These are phyloP conservation scores for Didymella glomerata DNA, from an alignment of 2,329 filamentous ascomycete genomes.

Conservation along the genomic window DNA sequence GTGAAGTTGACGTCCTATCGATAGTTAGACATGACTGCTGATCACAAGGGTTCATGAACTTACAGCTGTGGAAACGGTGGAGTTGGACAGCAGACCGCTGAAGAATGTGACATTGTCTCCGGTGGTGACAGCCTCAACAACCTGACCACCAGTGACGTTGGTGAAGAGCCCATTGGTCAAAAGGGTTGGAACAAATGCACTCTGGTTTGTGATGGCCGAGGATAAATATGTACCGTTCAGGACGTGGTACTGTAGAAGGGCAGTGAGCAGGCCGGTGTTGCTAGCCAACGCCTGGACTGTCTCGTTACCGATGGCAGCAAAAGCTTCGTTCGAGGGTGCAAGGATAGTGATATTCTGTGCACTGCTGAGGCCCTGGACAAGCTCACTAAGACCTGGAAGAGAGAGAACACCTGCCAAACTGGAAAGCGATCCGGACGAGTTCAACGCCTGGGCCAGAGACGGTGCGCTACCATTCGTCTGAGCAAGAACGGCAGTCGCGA, in stretches of 20 bases:
- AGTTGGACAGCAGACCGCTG: conserved; percentile 61
- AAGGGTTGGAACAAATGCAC: conserved; percentile 58
- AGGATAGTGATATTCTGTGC: conserved; percentile 65
- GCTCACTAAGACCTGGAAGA: conserved; percentile 39
- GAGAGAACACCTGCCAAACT: conserved; percentile 49
- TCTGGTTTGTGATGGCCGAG: conserved; percentile 49
- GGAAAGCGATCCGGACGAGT: conserved; percentile 37
- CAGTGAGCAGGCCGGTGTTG: conserved; percentile 50
- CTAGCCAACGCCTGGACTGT: conserved; percentile 39
- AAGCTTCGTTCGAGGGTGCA: conserved; percentile 64
- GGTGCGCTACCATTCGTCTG: conserved; percentile 31
- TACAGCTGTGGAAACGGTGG: conserved; percentile 61
- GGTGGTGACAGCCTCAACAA: conserved; percentile 57
- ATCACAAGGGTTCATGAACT: conserved; percentile 29
- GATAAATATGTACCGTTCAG: conserved; percentile 61
- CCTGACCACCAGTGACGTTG: conserved; percentile 68
- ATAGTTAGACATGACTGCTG: conserved; percentile 2
- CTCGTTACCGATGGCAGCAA: conserved; percentile 52
- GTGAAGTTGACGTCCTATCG: conserved; percentile 54
- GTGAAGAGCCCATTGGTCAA: conserved; percentile 62
- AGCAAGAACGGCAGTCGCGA: conserved; percentile 46
- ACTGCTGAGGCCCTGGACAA: conserved; percentile 50
- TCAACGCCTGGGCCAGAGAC: conserved; percentile 31
- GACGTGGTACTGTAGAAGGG: conserved; percentile 66
- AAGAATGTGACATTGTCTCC: conserved; percentile 60